Base-by-base conservation (phyloP, 805 yeast species). In the Metschnikowia colocasiae region DNA sequence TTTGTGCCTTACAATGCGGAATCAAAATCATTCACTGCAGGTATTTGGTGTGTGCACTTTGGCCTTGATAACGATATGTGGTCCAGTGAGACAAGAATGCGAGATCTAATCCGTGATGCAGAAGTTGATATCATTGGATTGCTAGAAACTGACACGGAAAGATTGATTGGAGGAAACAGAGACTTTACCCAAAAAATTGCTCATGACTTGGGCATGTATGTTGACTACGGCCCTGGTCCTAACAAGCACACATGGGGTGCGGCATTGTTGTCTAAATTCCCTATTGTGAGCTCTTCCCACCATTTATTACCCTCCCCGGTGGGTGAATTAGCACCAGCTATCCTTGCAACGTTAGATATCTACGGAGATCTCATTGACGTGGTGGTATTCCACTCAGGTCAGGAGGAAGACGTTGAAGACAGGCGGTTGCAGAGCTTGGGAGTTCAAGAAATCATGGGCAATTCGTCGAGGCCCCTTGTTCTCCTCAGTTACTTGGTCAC, bases 231-330 rank as follows among this genome's bases (percentile, higher is more conserved):
- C 6, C 99, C 99, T 6, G 97, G 97, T 12, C 97, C 98, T 45
- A 88, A 90, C 64, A 85, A 91, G 65, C 98, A 94, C 69, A 94
- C 99, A 0, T 94, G 99, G 99, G 99, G 99, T 35, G 85, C 91
- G 42, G 94, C 94, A 1, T 74, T 94, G 51, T 73, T 94, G 55
- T 91, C 97, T 18, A 89, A 91, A 62, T 94, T 92, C 78, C 99
- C 99, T 26, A 94, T 94, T 52, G 57, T 94, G 47, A 80, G 85
- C 60, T 89, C 97, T 2, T 82, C 90, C 1, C 99, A 94, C 64
- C 95, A 91, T 63, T 74, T 94, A 56, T 71, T 92, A 47, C 99
- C 99, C 3, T 87, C 96, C 6, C 99, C 99, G 1, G 97, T 87
- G 27, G 99, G 99, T 15, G 99, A 94, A 72, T 75, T 94, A 45